Evolutionary conservation across 1,284 basidiomycete species (phyloP), one percentile per base, ranked within the genome.

Genomic region (Gomphus bonarii): DNA sequence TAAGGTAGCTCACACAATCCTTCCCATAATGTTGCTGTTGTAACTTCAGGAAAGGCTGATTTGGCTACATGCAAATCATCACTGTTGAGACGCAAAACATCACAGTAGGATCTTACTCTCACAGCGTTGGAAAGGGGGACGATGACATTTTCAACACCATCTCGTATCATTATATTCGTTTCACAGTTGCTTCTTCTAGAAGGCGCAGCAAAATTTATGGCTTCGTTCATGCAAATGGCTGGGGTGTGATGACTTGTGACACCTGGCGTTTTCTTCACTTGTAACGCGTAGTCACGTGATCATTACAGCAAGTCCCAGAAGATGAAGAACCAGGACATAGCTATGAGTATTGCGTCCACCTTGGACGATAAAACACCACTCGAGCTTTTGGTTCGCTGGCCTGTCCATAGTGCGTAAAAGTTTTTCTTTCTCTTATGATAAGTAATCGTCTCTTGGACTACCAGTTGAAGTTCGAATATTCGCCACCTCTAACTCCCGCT

Each of bases 391-490:
- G 33, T 47, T 25, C 31, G 35, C 28, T 57, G 55, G 55, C 55
- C 55, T 28, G 49, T 57, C 48, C 55, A 57, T 20, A 51, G 55
- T 57, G 25, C 35, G 55, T 54, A 4, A 5, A 36, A 3, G 1
- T n/a, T 10, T 30, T 16, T 18, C 25, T 36, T 22, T 12, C 22
- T 33, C 16, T n/a, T 40, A 40, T 8, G 16, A 25, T 4, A 25
- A 25, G 16, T 7, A 4, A n/a, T 31, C 7, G 14, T 50, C 48
- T 50, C 33, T 42, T 25, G 11, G 20, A 49, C 44, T 54, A 55
- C 11, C 63, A 95, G 92, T 95, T 65, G 91, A 95, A 73, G 91
- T 91, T 5, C 81, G 91, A 48, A 73, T 93, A 28, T 74, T 78
- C 43, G 70, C 81, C 2, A 75, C 78, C 54, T 80, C 86, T 16